These are phyloP conservation scores for Chalciporus chontae DNA, from an alignment of 768 basidiomycete species.

Conservation along the genomic window DNA sequence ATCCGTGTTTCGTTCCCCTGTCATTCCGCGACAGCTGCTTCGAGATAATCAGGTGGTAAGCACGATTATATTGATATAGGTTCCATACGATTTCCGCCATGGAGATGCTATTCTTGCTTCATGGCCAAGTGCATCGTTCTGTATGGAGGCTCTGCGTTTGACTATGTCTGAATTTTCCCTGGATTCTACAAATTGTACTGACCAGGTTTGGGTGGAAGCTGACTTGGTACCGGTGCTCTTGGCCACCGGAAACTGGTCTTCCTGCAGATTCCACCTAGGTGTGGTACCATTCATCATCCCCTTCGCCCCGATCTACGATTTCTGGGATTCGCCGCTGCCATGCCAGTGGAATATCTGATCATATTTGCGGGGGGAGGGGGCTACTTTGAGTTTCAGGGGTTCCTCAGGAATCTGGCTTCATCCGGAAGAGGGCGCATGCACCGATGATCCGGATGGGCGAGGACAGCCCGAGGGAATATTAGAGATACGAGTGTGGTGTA, in stretches of 20 bases:
- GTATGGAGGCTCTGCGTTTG: constrained; percentile 10
- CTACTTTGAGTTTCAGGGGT: constrained; percentile 5
- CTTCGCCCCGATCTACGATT: not conserved
- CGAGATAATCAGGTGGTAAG: constrained; percentile 14
- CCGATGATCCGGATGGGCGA: constrained; percentile 20
- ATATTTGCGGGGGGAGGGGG: too few relatives aligned
- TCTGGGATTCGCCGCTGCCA: constrained; percentile 2
- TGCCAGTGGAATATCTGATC: not conserved
- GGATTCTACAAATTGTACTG: not conserved
- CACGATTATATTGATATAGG: not conserved
- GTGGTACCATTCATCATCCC: not conserved
- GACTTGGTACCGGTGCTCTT: not conserved
- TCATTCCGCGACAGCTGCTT: constrained; percentile 9
- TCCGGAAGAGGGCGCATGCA: constrained; percentile 6
- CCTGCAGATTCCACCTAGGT: not conserved
- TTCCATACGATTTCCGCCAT: constrained; percentile 16
- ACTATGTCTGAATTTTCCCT: not conserved
- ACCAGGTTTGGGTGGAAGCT: too few relatives aligned
- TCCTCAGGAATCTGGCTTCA: constrained; percentile 9
- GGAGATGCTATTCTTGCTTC: constrained; percentile 5
- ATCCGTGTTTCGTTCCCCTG: constrained; percentile 9
- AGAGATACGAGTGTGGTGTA: not conserved
- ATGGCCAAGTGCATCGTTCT: not conserved
- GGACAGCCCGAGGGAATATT: not conserved
- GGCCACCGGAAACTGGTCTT: too few relatives aligned